Evolutionary conservation across 768 basidiomycete species (phyloP).

Genomic region (Galerina marginata): DNA sequence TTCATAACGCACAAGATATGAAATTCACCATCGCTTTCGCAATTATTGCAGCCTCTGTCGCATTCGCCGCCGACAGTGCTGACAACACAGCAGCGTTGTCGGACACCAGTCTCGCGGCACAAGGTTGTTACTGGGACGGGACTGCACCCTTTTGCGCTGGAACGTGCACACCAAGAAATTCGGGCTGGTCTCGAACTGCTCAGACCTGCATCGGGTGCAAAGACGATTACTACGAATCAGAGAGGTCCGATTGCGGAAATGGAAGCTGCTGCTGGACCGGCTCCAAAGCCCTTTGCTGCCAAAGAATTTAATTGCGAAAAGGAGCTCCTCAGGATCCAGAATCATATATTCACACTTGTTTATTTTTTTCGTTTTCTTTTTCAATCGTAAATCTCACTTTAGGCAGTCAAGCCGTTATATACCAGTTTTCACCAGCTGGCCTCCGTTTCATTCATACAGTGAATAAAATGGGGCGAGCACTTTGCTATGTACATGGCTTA

Average conservation of each 20-base stretch:
- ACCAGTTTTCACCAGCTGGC: too few relatives aligned
- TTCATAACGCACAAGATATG: neutral
- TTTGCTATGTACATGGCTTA: too few relatives aligned
- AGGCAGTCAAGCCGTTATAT: too few relatives aligned
- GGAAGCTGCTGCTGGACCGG: slow-evolving; percentile 11
- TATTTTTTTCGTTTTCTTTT: too few relatives aligned
- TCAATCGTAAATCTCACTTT: too few relatives aligned
- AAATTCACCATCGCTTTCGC: neutral
- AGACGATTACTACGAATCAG: neutral
- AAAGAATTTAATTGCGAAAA: neutral
- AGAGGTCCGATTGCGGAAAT: slow-evolving; percentile 5
- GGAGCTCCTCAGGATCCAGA: too few relatives aligned
- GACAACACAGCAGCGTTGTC: neutral
- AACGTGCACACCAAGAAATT: neutral
- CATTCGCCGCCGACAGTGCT: neutral
- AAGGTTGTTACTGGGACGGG: slow-evolving; percentile 13
- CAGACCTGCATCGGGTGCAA: slow-evolving; percentile 10
- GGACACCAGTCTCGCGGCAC: neutral
- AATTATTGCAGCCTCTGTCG: neutral
- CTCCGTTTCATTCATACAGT: too few relatives aligned
- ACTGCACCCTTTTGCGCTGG: slow-evolving; percentile 2
- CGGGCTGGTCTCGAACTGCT: slow-evolving; percentile 4
- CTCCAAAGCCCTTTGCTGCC: slow-evolving; percentile 12
- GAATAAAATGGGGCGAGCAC: too few relatives aligned
- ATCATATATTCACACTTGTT: too few relatives aligned